Evolutionary conservation across 106 monocot species (phyloP), one percentile per base, ranked within the genome.

Genomic region (Apostasia shenzhenica): DNA sequence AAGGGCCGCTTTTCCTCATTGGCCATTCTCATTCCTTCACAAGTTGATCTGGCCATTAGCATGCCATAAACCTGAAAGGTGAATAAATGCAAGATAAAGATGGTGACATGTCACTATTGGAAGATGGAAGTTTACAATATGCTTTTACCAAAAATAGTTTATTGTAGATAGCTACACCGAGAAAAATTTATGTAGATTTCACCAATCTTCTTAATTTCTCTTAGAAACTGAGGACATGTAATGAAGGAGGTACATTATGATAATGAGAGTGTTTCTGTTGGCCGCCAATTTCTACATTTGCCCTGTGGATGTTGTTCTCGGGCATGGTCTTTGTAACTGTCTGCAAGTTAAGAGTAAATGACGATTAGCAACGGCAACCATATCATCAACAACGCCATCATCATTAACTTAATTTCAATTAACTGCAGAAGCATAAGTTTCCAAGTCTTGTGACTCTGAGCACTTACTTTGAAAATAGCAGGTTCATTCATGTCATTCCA

Each of bases 401-500:
- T 26, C 26, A 26, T 26, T 26, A 26, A 26, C 26, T 26, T 26
- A 26, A 26, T 26, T 26, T 26, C 26, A 26, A 26, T 26, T 26
- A 26, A 26, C 26, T 26, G 26, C 26, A 26, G 26, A 26, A 26
- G 26, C 26, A 26, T 26, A 26, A 26, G 26, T 26, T 26, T 26
- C 26, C 26, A 26, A 26, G 26, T 26, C 26, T 26, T 26, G 26
- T 26, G 26, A 26, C 26, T 26, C 26, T 26, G 26, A 26, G 26
- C 26, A 60, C 67, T 63, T 83, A 90, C 97, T 77, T 83, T 90
- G 81, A 99, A 99, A 75, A 99, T 79, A 62, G 97, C 80, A 71
- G 97, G 97, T 64, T 99, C 97, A 71, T 99, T 99, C 97, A 99
- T 99, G 75, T 99, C 97, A 83, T 99, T 99, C 97, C 97, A 99